phyloP scores from a whole-genome alignment of 345 rosid species.

The Sonneratia caseolaris region DNA sequence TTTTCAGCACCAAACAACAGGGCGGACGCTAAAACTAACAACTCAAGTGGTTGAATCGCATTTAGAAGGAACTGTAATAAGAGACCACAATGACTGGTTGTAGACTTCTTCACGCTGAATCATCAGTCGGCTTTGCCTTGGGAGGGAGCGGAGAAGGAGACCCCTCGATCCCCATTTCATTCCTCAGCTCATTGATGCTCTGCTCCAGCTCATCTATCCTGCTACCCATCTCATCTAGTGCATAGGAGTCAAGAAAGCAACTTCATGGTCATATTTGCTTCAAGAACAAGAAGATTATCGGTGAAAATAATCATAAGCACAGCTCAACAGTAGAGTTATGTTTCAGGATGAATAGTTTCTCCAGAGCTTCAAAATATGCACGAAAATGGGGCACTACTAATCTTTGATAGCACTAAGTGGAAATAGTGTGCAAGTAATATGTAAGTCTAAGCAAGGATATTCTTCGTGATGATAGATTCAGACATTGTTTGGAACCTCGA shows the following conservation, averaged over 20 bases:
- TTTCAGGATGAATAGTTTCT: background rate
- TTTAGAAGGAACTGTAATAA: background rate
- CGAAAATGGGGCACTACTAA: background rate
- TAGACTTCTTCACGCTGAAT: constrained; percentile 22
- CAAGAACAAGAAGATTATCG: background rate
- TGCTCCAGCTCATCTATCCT: constrained; percentile 64
- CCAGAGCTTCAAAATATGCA: background rate
- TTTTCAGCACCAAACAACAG: background rate
- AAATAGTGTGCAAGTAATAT: constrained; percentile 3
- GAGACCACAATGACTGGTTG: background rate
- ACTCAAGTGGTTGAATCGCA: no score
- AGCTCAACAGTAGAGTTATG: background rate
- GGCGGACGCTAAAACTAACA: background rate
- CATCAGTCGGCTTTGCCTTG: constrained; percentile 36
- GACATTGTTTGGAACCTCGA: constrained; percentile 74
- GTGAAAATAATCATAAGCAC: background rate
- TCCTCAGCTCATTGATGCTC: constrained; percentile 49
- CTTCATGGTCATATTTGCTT: background rate
- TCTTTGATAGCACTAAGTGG: constrained; percentile 4
- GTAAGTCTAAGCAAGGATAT: constrained; percentile 36
- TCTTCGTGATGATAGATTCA: constrained; percentile 57
- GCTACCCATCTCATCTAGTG: constrained; percentile 74
- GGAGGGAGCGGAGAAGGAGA: constrained; percentile 47
- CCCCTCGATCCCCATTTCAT: constrained; percentile 69
- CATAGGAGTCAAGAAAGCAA: constrained; percentile 35